These are phyloP conservation scores for Discostella stelligera DNA, from an alignment of 352 stramenopile genomes.

Conservation along the genomic window DNA sequence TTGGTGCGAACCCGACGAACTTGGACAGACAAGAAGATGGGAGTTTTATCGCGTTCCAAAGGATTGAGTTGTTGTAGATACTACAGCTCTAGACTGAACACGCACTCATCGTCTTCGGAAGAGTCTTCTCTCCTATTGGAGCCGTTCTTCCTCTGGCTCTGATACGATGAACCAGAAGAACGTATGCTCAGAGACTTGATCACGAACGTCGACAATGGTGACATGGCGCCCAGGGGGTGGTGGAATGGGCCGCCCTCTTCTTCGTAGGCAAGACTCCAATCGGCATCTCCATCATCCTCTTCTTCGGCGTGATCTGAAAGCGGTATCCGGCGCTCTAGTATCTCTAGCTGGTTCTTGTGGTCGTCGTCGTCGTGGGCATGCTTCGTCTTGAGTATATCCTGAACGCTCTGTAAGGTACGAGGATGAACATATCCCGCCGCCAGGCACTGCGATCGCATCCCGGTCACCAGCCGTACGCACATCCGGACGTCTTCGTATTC, in stretches of 20 bases:
- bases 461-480: conserved; percentile 39
- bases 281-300: background rate
- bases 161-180: background rate
- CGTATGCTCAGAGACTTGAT: conserved; percentile 3
- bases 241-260: too few species aligned
- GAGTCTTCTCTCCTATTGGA: background rate
- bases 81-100: conserved; percentile 40
- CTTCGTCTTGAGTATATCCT: conserved; percentile 35
- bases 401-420: conserved; percentile 20
- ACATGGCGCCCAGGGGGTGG: background rate
- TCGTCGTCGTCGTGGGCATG: too few species aligned
- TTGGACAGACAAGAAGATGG: background rate
- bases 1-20: background rate
- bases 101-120: conserved; percentile 29
- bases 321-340: background rate
- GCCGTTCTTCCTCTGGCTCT: background rate
- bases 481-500: conserved; percentile 41
- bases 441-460: conserved; percentile 23
- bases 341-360: conserved; percentile 15
- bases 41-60: background rate
- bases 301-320: conserved; percentile 11
- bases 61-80: too few species aligned
- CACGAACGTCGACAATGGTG: background rate
- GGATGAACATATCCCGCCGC: conserved; percentile 19
- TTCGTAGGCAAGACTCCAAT: conserved; percentile 1